phyloP scores from a whole-genome alignment of 192 early-diverging fungal species.

The Anaeromyces robustus region DNA sequence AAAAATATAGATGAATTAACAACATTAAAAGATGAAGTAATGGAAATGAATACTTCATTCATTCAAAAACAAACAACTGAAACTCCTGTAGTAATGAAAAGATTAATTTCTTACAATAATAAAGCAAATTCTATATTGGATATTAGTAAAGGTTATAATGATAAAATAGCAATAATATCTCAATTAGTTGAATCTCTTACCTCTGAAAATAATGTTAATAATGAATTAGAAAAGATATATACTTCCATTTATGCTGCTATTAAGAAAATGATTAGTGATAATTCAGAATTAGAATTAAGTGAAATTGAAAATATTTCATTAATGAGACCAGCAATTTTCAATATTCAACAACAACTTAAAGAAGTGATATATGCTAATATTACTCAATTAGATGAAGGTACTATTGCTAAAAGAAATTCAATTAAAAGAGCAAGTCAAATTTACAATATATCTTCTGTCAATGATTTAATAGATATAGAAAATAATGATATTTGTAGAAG shows the following conservation, averaged over 20 bases:
- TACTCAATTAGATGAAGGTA: not conserved
- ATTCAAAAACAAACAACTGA: not conserved
- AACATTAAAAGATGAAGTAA: not conserved
- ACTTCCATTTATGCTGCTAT: not conserved
- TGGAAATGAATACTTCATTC: not conserved
- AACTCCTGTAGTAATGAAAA: not conserved
- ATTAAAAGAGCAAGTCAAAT: not conserved
- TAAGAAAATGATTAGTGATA: not conserved
- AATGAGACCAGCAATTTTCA: not conserved
- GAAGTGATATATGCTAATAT: not conserved
- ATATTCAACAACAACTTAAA: not conserved
- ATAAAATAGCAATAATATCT: not conserved
- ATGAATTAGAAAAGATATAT: not conserved
- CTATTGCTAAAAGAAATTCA: not conserved
- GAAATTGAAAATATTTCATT: not conserved
- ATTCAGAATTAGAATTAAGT: not conserved
- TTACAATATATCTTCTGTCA: not conserved
- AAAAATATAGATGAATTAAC: not conserved
- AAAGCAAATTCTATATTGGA: not conserved
- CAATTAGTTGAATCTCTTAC: not conserved
- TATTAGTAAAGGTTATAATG: not conserved
- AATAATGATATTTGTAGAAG: not conserved
- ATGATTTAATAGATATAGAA: not conserved
- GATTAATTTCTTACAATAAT: not conserved
- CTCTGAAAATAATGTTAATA: not conserved